phyloP scores from a whole-genome alignment of 257 asterid genomes.

The Nicotiana noctiflora region DNA sequence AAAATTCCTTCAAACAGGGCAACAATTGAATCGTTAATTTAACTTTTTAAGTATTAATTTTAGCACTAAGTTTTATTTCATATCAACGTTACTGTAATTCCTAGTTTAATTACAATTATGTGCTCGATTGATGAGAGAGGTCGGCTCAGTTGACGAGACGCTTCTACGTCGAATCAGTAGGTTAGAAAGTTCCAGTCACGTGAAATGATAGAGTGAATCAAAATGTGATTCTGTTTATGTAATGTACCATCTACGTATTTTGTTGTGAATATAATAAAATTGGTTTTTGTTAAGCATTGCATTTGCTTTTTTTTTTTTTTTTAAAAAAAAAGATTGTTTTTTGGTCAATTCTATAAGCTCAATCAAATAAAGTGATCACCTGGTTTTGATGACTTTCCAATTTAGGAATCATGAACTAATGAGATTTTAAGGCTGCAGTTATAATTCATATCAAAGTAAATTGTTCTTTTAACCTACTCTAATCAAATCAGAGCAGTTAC shows the following conservation, averaged over 20 bases:
- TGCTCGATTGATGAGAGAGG: too few relatives aligned
- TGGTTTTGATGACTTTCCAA: not conserved
- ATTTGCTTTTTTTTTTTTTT: too few relatives aligned
- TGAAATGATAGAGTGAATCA: not conserved
- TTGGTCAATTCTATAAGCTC: not conserved
- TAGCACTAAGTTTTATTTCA: not conserved
- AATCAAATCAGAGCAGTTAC: too few relatives aligned
- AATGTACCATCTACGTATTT: not conserved
- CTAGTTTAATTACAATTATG: not conserved
- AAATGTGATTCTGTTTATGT: not conserved
- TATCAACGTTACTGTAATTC: not conserved
- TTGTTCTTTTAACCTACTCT: too few relatives aligned
- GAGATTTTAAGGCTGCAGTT: too few relatives aligned
- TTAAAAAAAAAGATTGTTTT: too few relatives aligned
- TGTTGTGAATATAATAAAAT: not conserved
- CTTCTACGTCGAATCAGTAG: too few relatives aligned
- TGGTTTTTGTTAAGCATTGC: not conserved
- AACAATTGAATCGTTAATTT: not conserved
- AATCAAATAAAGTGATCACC: not conserved
- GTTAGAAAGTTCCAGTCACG: too few relatives aligned
- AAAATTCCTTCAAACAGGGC: constrained; percentile 46
- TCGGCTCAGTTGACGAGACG: too few relatives aligned
- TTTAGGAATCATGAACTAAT: not conserved
- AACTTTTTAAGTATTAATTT: not conserved
- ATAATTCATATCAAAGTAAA: too few relatives aligned